These are phyloP conservation scores for Auricularia sp. DNA, from an alignment of 768 basidiomycete genomes.

Conservation along the genomic window DNA sequence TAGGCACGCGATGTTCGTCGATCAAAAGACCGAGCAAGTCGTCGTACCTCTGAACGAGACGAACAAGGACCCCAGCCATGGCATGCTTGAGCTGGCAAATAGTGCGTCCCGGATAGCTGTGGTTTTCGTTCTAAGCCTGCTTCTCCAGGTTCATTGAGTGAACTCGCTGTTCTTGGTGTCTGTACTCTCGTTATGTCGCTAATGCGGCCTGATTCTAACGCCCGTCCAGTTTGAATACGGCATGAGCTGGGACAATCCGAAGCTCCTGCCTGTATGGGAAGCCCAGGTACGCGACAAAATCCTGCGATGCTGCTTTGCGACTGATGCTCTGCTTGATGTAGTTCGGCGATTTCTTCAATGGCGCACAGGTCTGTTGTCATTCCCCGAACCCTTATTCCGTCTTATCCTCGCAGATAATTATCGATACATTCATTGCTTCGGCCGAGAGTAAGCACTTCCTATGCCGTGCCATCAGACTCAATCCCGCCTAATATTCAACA, in stretches of 20 bases:
- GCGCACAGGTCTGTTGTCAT: conserved; percentile 45
- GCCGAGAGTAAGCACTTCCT: conserved; percentile 52
- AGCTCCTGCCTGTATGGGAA: conserved; percentile 82
- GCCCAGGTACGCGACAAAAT: conserved; percentile 48
- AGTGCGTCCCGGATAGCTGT: conserved; percentile 35
- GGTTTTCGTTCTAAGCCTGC: not conserved
- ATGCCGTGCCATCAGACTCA: not conserved
- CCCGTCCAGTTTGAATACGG: conserved; percentile 75
- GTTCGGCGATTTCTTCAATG: conserved; percentile 93
- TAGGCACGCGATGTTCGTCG: conserved; percentile 81
- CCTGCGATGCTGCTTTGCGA: not conserved
- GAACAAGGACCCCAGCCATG: conserved; percentile 18
- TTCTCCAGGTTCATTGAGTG: conserved; percentile 66
- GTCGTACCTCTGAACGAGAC: conserved; percentile 71
- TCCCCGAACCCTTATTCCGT: too few species aligned
- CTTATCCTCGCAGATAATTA: conserved; percentile 29
- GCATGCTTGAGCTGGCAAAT: conserved; percentile 78
- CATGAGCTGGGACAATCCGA: conserved; percentile 77
- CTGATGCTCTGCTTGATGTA: conserved; percentile 15
- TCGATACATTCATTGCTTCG: conserved; percentile 81
- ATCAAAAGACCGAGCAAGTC: conserved; percentile 74
- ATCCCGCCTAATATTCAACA: conserved; percentile 18
- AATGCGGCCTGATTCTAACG: conserved; percentile 3
- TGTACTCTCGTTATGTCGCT: conserved; percentile 14
- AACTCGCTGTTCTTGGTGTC: conserved; percentile 81